A percentile compares a stretch with the other conserved stretches of the same genome.
Conservation (phyloP, 73 alveolate species). For the Paramecium tetraurelia region DNA sequence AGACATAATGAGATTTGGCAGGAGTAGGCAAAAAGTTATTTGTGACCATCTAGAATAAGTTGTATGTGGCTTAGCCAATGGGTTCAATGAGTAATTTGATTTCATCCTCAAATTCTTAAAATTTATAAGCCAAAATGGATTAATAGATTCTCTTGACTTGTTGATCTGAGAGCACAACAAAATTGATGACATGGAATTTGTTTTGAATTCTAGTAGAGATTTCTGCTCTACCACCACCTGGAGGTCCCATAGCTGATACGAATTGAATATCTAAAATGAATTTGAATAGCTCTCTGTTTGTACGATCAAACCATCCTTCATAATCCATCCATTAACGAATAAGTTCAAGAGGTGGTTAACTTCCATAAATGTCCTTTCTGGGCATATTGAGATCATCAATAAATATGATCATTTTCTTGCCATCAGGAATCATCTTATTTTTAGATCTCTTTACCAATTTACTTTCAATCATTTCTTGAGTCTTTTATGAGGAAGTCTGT, state of each 20-base stretch:
- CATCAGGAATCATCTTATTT: constrained; percentile 97
- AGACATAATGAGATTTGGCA: constrained; percentile 96
- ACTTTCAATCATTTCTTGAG: constrained; percentile 95
- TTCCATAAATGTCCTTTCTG: constrained; percentile 97
- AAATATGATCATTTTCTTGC: constrained; percentile 90
- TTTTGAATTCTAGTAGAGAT: constrained; percentile 80
- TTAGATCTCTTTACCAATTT: constrained; percentile 96
- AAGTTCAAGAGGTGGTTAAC: constrained; percentile 98
- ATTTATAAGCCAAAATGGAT: constrained; percentile 71
- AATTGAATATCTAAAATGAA: constrained; percentile 82
- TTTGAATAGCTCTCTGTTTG: constrained; percentile 58
- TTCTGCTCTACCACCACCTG: constrained; percentile 95
- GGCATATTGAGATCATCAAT: constrained; percentile 99
- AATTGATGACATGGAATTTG: constrained; percentile 76
- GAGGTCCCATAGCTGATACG: constrained; percentile 96
- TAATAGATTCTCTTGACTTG: constrained; percentile 64
- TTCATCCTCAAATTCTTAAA: constrained; percentile 84
- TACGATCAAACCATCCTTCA: constrained; percentile 95
- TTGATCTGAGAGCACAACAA: constrained; percentile 61
- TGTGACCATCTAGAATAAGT: constrained; percentile 28
- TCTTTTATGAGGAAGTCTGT: constrained; percentile 85
- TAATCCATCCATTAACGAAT: constrained; percentile 98
- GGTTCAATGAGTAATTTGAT: constrained; percentile 71
- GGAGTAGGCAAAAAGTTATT: constrained; percentile 96
- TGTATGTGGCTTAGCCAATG: constrained; percentile 55